A percentile compares a stretch with the other conserved stretches of the same genome.
Conservation (phyloP, 2,329 filamentous ascomycete genomes). For the Pseudogymnoascus sp. region DNA sequence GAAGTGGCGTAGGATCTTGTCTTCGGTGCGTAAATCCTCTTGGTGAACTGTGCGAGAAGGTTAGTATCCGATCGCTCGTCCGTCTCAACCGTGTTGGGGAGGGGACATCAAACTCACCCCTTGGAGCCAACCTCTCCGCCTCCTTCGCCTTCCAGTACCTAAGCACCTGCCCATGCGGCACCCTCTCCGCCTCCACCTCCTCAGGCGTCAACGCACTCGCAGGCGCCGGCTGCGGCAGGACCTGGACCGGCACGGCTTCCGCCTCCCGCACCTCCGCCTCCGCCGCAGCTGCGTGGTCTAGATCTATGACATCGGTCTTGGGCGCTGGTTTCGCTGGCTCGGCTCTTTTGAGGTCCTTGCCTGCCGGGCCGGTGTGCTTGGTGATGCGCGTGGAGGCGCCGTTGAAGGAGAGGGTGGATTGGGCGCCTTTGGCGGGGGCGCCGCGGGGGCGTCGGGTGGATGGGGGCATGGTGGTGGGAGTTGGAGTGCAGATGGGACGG, state of each 20-base stretch:
- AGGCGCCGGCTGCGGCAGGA: background rate
- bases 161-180: constrained; percentile 61
- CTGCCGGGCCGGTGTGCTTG: constrained; percentile 34
- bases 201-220: constrained; percentile 37
- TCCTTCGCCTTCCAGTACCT: constrained; percentile 73
- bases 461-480: constrained; percentile 31
- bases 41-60: constrained; percentile 56
- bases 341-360: constrained; percentile 6
- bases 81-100: background rate
- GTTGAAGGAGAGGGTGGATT: constrained; percentile 57
- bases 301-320: constrained; percentile 8
- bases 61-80: background rate
- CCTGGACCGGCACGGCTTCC: background rate
- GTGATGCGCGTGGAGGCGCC: constrained; percentile 46
- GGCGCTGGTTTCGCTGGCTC: constrained; percentile 1
- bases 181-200: constrained; percentile 51
- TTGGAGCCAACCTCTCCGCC: constrained; percentile 53
- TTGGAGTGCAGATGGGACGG: background rate
- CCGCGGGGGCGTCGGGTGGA: constrained; percentile 32
- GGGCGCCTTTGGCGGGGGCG: constrained; percentile 31
- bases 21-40: constrained; percentile 57
- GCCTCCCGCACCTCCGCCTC: constrained; percentile 15
- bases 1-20: constrained; percentile 87
- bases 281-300: constrained; percentile 15
- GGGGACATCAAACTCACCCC: constrained; percentile 32